Base-by-base conservation (phyloP, 1,284 basidiomycete species). In the Fomitopsis betulina region DNA sequence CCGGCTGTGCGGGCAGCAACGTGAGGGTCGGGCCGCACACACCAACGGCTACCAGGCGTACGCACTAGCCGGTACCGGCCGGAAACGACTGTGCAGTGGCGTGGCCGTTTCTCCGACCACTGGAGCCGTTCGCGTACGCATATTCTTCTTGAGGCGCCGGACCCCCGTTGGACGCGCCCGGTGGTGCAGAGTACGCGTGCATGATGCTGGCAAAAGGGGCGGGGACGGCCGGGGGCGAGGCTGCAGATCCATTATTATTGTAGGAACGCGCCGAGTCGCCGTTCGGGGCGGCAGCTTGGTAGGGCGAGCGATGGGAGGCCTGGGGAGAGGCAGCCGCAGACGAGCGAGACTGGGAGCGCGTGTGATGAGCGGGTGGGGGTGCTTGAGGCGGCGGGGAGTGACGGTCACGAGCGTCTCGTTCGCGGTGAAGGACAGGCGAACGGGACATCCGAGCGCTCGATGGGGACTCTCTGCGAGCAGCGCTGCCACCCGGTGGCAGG, bases 191-290 rank as follows among this genome's bases (percentile, higher is more conserved):
- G 61, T 80, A 87, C 15, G 84, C 84, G 62, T 84, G 82, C 84
- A 89, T 83, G 62, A 88, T 85, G 58, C 80, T 83, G 35, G 84
- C 86, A 67, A 88, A 81, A 50, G 83, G 73, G 21, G 76, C 66
- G 1, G 75, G 77, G 17, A 77, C 71, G 0, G 70, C 67, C 6
- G 70, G 70, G 17, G 68, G 66, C 38, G 70, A 62, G 32, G 66
- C 54, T 30, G 67, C 67, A 60, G 78, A 40, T 25, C 33, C 32
- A 42, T 23, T 75, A 42, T 23, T 75, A 25, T 73, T 73, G 76
- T 73, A 43, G 50, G 60, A 40, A 30, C 50, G 13, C 19, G 54
- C 21, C 42, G 50, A 32, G 13, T 45, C 61, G 53, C 63, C 62
- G 53, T 63, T 65, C 50, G 56, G 19, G 19, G 57, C 39, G 23